Evolutionary conservation across 2,329 filamentous ascomycete species (phyloP).

Genomic region (Niveomyces coronatus): DNA sequence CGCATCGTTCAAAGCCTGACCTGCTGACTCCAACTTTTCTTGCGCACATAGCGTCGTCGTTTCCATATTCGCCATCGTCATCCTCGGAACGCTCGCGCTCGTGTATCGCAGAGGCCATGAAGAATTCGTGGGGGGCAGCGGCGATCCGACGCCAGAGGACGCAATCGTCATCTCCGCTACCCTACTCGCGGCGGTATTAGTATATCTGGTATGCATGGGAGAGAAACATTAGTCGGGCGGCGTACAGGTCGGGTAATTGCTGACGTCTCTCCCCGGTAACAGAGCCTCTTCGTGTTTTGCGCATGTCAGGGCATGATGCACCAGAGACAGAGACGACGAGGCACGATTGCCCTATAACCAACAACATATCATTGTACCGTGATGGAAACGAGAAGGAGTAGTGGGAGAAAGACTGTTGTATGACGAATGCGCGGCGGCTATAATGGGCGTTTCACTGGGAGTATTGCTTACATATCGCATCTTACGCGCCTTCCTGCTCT

Average conservation of each 20-base stretch:
- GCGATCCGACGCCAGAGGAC: conserved; percentile 59
- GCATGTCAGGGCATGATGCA: conserved; percentile 82
- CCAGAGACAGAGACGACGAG: conserved; percentile 68
- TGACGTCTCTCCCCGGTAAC: not conserved
- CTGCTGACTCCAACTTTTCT: conserved; percentile 11
- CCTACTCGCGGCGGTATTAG: conserved; percentile 76
- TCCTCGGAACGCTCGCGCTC: conserved; percentile 53
- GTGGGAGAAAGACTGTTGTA: not conserved
- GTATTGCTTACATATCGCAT: conserved; percentile 4
- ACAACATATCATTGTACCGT: conserved; percentile 26
- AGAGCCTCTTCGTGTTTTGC: conserved; percentile 90
- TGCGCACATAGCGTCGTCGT: conserved; percentile 55
- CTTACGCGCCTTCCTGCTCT: too few relatives aligned
- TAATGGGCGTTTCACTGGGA: conserved; percentile 6
- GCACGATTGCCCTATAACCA: conserved; percentile 63
- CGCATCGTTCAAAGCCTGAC: not conserved
- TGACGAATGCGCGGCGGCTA: not conserved
- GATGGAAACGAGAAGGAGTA: not conserved
- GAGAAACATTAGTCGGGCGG: too few relatives aligned
- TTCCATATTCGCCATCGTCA: conserved; percentile 53
- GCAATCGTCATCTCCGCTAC: conserved; percentile 71
- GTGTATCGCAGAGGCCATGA: conserved; percentile 76
- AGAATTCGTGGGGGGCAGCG: conserved; percentile 66
- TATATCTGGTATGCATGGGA: conserved; percentile 91
- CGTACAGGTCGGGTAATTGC: conserved; percentile 26